Evolutionary conservation across 345 rosid species (phyloP), one percentile per base, ranked within the genome.

Genomic region (Eucalyptus globulus): DNA sequence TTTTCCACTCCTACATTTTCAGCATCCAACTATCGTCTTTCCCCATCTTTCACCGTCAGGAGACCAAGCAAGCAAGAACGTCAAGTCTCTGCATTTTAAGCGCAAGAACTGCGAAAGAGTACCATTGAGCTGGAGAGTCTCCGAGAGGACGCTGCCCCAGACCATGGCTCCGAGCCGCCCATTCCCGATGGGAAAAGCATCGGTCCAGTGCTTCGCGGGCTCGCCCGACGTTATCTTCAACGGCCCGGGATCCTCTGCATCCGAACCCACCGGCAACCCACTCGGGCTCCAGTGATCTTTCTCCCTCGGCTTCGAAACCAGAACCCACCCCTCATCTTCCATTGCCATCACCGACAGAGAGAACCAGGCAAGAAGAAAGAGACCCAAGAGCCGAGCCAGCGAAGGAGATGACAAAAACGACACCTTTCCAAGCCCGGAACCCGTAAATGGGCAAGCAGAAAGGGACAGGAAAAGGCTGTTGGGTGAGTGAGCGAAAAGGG

Each of bases 111-210:
- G 31, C 58, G 47, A 76, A 76, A 76, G 47, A 76, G 47, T 94
- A 97, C 99, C 99, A 31, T 97, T 97, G 90, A 98, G 94, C 92
- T 95, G 97, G 86, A 98, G 92, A 88, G 93, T 93, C 81, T 97
- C 99, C 15, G 95, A 91, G 40, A 95, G 91, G 90, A 95, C 96
- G 43, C 98, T 94, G 53, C 99, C 99, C 98, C 97, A 96, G 51
- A 98, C 89, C 95, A 97, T 97, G 56, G 99, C 99, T 49, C 99
- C 99, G 11, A 98, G 91, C 29, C 99, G 97, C 50, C 99, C 99
- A 93, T 98, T 98, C 2, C 98, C 99, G 29, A 98, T 93, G 24
- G 99, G 99, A 90, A 96, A 92, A 21, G 99, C 95, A 87, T 98
- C 99, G 27, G 98, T 98, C 97, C 98, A 98, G 88, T 95, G 92